Percentiles rank a stretch among this genome's conserved stretches.
phyloP scores from a whole-genome alignment of 352 stramenopile genomes.

The Globisporangium barbulae region DNA sequence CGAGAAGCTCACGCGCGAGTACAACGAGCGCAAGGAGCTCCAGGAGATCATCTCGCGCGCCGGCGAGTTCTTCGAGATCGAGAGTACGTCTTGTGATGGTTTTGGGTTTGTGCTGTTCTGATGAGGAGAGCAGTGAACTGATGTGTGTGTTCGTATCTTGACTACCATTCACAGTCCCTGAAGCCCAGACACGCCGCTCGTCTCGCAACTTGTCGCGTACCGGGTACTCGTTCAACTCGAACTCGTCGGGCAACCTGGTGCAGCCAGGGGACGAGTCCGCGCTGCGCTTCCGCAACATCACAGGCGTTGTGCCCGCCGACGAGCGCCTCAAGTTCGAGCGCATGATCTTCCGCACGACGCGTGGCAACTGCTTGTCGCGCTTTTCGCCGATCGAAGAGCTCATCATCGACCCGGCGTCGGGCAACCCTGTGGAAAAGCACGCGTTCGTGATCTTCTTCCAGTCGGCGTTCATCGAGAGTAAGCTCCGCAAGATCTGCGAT shows the following conservation, averaged over 20 bases:
- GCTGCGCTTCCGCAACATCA: constrained; percentile 93
- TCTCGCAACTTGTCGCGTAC: constrained; percentile 59
- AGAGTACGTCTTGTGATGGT: constrained; percentile 32
- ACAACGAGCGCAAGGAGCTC: constrained; percentile 94
- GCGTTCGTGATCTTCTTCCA: constrained; percentile 97
- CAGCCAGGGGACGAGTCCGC: constrained; percentile 30
- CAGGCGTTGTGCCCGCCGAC: constrained; percentile 91
- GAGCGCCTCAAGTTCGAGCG: constrained; percentile 96
- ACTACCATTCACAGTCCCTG: constrained; percentile 30
- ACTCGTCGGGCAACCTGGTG: constrained; percentile 11
- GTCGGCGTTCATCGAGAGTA: constrained; percentile 96
- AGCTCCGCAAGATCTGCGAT: constrained; percentile 98
- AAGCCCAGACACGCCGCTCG: constrained; percentile 44
- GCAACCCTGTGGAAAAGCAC: constrained; percentile 83
- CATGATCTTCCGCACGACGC: constrained; percentile 98
- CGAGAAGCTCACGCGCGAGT: constrained; percentile 97
- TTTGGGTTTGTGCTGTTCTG: background rate
- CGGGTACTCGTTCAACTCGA: constrained; percentile 49
- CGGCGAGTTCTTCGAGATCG: constrained; percentile 86
- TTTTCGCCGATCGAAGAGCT: constrained; percentile 95
- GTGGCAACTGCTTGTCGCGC: constrained; percentile 98
- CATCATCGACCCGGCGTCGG: constrained; percentile 87
- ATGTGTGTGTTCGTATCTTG: background rate
- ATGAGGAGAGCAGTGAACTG: constrained; percentile 12
- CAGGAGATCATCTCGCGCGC: constrained; percentile 80